A percentile compares a stretch with the other conserved stretches of the same genome.
These are phyloP conservation scores for Tieghemiomyces parasiticus DNA, from an alignment of 192 early-diverging fungal species.

Conservation along the genomic window DNA sequence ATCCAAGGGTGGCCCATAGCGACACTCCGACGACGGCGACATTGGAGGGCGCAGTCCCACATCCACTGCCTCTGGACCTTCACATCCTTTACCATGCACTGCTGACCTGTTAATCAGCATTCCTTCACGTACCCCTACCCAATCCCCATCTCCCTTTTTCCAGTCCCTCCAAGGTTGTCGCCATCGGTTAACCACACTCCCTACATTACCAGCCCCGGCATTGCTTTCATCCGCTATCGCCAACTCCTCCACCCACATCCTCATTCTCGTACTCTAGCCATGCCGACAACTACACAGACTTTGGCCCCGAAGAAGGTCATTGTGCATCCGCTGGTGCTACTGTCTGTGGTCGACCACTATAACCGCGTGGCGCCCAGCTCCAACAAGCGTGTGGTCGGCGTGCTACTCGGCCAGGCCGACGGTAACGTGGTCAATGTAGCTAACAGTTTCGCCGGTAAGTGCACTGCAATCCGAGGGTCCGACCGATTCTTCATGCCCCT, in stretches of 20 bases:
- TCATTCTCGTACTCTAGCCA: too few species aligned
- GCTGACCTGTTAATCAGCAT: background rate
- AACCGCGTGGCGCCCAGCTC: conserved; percentile 91
- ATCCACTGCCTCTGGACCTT: background rate
- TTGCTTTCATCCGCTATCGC: too few species aligned
- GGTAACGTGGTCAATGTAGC: conserved; percentile 87
- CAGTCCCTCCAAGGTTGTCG: too few species aligned
- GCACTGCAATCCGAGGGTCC: too few species aligned
- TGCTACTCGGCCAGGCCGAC: conserved; percentile 81
- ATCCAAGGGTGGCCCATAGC: background rate
- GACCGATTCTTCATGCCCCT: too few species aligned
- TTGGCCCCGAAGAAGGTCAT: conserved; percentile 46
- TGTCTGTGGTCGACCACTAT: conserved; percentile 98
- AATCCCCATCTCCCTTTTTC: too few species aligned
- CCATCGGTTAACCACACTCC: too few species aligned
- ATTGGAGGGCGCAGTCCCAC: background rate
- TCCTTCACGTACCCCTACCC: background rate
- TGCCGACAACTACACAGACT: conserved; percentile 27
- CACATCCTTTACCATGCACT: background rate
- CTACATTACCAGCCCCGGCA: too few species aligned
- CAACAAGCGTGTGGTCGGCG: conserved; percentile 92
- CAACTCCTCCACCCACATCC: too few species aligned
- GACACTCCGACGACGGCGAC: background rate
- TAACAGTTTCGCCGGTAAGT: conserved; percentile 96
- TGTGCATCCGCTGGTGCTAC: conserved; percentile 93